Base-by-base conservation (phyloP, 140 eudicot species). In the Ambrosia hybrid region DNA sequence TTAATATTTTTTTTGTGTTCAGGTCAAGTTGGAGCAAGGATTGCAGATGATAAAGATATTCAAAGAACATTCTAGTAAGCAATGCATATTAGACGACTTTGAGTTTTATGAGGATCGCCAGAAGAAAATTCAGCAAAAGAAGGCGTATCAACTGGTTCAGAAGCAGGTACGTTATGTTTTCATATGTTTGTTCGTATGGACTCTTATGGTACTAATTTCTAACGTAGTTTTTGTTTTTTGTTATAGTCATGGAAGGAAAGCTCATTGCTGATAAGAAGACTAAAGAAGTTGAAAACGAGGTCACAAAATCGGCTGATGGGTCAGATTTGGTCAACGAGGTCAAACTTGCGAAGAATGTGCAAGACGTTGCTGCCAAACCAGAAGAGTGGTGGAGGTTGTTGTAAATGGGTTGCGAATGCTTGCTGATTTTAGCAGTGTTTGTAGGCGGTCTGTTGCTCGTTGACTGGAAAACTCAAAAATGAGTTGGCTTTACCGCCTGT, bases 101-200 rank as follows among this genome's bases (percentile, higher is more conserved):
- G 96, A 86, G 30, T 91, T 91, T 73, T 91, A 91, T 6, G 96
- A 89, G 80, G 96, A 80, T 7, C 88, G 98, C 5, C 95, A 91
- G 84, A 89, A 75, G 80, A 85, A 77, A 71, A 91, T 91, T 36
- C 96, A 89, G 80, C 96, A 85, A 55, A 85, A 85, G 45, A 85
- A 85, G 71, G 87, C 83, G 12, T 87, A 83, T 33, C 90, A 82
- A 51, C 84, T 67, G 78, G 82, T 72, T 6, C 86, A 79, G 73
- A 83, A 83, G 65, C 90, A 85, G 83, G 91, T 79, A 72, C 8
- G 59, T 3, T 9, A 0, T 45, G 6, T 36, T n/a, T 2, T 57
- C 36, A 14, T 0, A 41, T 4, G 3, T 51, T 10, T 38, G 4
- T 6, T 7, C 12, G 3, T 60, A 7, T 51, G 26, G 7, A 55